These are phyloP conservation scores for Eucalyptus sp. DNA, from an alignment of 345 rosid genomes.

Conservation along the genomic window DNA sequence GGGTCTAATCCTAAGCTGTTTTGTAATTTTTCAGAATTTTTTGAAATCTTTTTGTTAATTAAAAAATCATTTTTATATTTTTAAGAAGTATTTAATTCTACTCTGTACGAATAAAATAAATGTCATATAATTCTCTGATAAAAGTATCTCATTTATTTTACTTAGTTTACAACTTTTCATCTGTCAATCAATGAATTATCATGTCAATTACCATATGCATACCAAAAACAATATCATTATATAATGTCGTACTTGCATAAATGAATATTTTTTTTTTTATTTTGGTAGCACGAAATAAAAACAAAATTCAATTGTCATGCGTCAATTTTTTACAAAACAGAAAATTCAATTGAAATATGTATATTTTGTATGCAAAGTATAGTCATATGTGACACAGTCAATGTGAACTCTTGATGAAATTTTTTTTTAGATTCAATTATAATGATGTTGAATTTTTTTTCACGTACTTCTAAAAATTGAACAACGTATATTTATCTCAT, in stretches of 20 bases:
- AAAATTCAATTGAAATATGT: background rate
- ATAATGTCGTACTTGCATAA: background rate
- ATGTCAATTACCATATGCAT: background rate
- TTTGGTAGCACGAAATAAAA: background rate
- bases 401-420: background rate
- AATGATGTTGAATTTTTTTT: background rate
- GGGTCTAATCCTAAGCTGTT: too few relatives aligned
- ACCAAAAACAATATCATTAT: background rate
- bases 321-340: background rate
- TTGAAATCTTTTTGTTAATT: too few relatives aligned
- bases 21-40: too few relatives aligned
- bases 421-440: background rate
- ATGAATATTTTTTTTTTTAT: background rate
- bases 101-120: background rate
- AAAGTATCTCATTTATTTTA: background rate
- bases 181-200: background rate
- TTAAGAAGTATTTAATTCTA: too few relatives aligned
- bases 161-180: background rate
- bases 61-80: too few relatives aligned
- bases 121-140: background rate
- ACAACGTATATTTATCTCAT: background rate
- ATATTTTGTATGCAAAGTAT: background rate
- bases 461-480: background rate
- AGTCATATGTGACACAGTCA: background rate
- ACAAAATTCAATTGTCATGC: background rate